Base-by-base conservation (phyloP, 2,329 filamentous ascomycete genomes). In the Ceratocystis variospora region DNA sequence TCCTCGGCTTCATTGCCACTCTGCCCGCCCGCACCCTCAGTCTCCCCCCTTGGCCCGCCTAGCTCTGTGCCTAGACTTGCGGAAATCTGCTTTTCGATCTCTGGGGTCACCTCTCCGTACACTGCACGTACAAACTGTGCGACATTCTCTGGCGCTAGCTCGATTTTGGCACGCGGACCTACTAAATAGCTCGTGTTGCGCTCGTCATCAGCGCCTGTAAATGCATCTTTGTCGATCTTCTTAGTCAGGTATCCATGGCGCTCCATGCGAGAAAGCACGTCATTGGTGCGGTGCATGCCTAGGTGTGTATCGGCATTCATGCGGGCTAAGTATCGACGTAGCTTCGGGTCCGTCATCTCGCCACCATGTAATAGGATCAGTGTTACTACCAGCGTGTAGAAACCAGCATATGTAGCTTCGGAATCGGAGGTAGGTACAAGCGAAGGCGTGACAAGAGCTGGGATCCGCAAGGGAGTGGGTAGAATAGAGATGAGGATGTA, bases 161-260 rank as follows among this genome's bases (percentile, higher is more conserved):
- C 94, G 6, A 92, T 80, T 75, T 88, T 94, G 5, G 89, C 93
- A 25, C 94, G 82, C 5, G 90, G 87, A 0, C 94, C 94, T 15
- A 96, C 83, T 66, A 88, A 83, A 81, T 90, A 99, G 61, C 89
- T 91, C 6, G 90, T 80, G 1, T 83, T 86, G 46, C 96, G 89
- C 0, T 84, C 85, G 19, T 63, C 61, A 31, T 57, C 53, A 7
- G 25, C 53, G 53, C 53, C 53, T 1, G 28, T 71, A 3, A 76
- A 75, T 73, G 72, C 73, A 12, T 79, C 78, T 57, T 77, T 82
- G 70, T 96, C 91, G 22, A 86, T 81, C 62, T 86, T 81, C 69
- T 84, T 88, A 45, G 91, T 80, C 2, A 99, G 78, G 72, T 99
- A 99, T 0, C 88, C 89, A 65, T 97, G 91, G 69, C 83, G 87